A percentile compares a stretch with the other conserved stretches of the same genome.
phyloP scores from a whole-genome alignment of 164 flowering plant species.

The Stephania japonica region DNA sequence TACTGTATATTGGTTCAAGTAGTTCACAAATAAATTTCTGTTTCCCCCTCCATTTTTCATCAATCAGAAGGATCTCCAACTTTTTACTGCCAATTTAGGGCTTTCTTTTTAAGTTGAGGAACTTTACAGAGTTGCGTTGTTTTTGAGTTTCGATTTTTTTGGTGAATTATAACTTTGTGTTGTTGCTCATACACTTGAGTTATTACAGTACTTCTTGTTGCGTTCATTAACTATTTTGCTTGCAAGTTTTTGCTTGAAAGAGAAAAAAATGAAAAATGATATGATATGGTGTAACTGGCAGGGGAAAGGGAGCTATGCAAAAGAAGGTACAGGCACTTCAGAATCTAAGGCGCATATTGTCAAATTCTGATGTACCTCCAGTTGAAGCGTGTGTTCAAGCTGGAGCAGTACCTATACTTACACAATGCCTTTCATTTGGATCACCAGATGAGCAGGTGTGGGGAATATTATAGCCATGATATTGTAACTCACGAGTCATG shows the following conservation, averaged over 20 bases:
- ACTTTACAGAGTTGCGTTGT: neutral
- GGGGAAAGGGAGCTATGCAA: constrained; percentile 85
- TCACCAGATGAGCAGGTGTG: constrained; percentile 97
- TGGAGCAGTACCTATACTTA: constrained; percentile 74
- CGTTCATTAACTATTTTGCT: neutral
- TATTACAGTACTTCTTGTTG: neutral
- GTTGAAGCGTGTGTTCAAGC: constrained; percentile 72
- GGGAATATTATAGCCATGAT: neutral
- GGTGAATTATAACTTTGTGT: neutral
- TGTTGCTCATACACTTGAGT: neutral
- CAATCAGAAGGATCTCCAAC: neutral
- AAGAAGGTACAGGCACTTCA: constrained; percentile 68
- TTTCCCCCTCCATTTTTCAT: neutral
- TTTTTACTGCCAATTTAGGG: neutral
- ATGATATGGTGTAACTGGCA: constrained; percentile 17
- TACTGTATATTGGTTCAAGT: neutral
- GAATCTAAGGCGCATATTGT: constrained; percentile 71
- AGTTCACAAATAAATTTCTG: neutral
- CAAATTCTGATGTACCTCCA: constrained; percentile 84
- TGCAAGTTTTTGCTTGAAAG: neutral
- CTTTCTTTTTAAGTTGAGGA: neutral
- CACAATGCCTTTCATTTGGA: constrained; percentile 91
- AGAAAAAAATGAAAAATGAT: neutral
- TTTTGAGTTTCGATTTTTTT: neutral
- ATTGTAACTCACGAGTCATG: neutral